Evolutionary conservation across 345 rosid species (phyloP), one percentile per base, ranked within the genome.

Genomic region (Brassica juncea): DNA sequence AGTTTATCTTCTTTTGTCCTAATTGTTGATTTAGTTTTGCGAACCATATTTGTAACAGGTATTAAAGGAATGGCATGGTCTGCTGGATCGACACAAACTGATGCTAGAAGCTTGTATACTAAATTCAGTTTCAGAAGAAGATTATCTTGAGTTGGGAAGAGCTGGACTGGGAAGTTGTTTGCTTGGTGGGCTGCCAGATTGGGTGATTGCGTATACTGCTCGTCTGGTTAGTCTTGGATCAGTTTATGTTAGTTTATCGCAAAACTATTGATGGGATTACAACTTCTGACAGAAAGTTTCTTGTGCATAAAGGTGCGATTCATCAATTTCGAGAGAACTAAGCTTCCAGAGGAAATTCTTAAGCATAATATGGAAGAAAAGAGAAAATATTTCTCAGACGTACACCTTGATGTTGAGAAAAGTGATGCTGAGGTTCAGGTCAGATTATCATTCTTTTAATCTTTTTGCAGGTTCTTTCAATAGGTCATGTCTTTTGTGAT

Each of bases 351-450:
- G 66, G 97, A 92, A 86, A 90, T 96, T 76, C 85, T 93, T 34
- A 88, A 80, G 88, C 97, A 96, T 84, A 96, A 92, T 87, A 72
- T 96, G 85, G 92, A 93, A 86, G 99, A 96, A 82, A 96, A 93
- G 83, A 85, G 89, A 63, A 93, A 93, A 87, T 96, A 88, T 67
- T 91, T 83, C 75, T 77, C 90, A 23, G 97, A 96, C 35, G 81
- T 88, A 73, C 85, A 81, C 82, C 86, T 89, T 72, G 98, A 96
- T 59, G 92, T 89, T 67, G 99, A 96, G 87, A 92, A 89, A 86
- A 91, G 94, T 77, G 99, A 93, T 80, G 97, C 99, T n/a, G 99
- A 96, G 85, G 92, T 96, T 88, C 98, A 96, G 98, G 99, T 96
- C 69, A 81, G 77, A 65, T 32, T 57, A 54, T 81, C 37, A 62